Evolutionary conservation across 2,329 filamentous ascomycete genomes (phyloP).

Genomic region (Phoma herbarum): DNA sequence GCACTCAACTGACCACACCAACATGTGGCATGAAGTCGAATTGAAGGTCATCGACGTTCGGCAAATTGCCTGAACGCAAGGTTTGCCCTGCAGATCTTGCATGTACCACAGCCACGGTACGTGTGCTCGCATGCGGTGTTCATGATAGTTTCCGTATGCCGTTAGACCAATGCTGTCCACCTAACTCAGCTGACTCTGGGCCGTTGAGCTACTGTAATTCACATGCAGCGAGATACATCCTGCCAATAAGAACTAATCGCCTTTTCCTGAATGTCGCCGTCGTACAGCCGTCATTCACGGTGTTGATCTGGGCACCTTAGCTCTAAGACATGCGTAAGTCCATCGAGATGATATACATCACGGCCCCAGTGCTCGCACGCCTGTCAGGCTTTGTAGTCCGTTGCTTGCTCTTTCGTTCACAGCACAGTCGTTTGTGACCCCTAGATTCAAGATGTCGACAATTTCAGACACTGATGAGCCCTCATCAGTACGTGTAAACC

Average conservation of each 20-base stretch:
- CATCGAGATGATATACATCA: slow-evolving; percentile 15
- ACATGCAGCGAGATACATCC: slow-evolving; percentile 13
- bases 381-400: slow-evolving; percentile 3
- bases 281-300: slow-evolving; percentile 17
- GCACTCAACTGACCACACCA: not conserved
- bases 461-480: slow-evolving; percentile 16
- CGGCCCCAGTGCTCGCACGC: slow-evolving; percentile 16
- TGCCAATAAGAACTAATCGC: slow-evolving; percentile 13
- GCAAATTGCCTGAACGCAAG: not conserved
- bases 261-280: slow-evolving; percentile 9
- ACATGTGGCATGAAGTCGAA: not conserved
- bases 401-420: slow-evolving; percentile 1
- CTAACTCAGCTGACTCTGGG: slow-evolving; percentile 13
- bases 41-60: not conserved
- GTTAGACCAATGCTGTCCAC: slow-evolving; percentile 14
- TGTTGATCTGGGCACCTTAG: slow-evolving; percentile 16
- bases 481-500: slow-evolving; percentile 19
- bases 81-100: slow-evolving; percentile 10
- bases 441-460: slow-evolving; percentile 26
- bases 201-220: slow-evolving; percentile 14
- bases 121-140: slow-evolving; percentile 14
- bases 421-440: slow-evolving; percentile 1
- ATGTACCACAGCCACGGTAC: slow-evolving; percentile 9
- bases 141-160: slow-evolving; percentile 2
- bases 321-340: slow-evolving; percentile 19